These are phyloP conservation scores for Galeopsis tetrahit DNA, from an alignment of 257 asterid genomes.

Conservation along the genomic window DNA sequence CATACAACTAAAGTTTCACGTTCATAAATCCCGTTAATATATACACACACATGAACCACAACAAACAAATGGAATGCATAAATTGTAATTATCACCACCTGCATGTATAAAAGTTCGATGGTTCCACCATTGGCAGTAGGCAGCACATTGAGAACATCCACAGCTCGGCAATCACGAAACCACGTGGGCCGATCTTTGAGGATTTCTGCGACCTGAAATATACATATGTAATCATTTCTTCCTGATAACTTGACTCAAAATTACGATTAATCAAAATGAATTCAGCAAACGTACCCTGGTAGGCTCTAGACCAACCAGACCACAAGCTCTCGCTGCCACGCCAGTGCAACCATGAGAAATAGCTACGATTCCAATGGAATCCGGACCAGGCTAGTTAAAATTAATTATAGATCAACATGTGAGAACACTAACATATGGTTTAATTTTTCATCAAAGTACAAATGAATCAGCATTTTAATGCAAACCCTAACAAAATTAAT, in stretches of 20 bases:
- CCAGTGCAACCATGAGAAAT: conserved; percentile 95
- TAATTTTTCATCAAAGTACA: conserved; percentile 2
- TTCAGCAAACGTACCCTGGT: conserved; percentile 61
- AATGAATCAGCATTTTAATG: conserved; percentile 1
- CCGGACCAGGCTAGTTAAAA: conserved; percentile 89
- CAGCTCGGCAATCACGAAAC: conserved; percentile 92
- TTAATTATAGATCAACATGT: conserved; percentile 17
- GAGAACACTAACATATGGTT: conserved; percentile 20
- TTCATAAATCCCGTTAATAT: conserved; percentile 22
- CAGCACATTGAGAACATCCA: conserved; percentile 81
- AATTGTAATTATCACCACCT: conserved; percentile 44
- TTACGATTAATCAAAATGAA: neutral
- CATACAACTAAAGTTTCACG: conserved; percentile 61
- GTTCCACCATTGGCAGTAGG: conserved; percentile 98
- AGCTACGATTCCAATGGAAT: conserved; percentile 96
- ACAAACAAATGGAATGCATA: neutral
- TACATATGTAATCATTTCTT: conserved; percentile 13
- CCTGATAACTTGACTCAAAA: neutral
- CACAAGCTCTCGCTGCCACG: conserved; percentile 97
- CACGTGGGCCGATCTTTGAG: conserved; percentile 92
- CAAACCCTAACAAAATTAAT: neutral
- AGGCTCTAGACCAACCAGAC: conserved; percentile 96
- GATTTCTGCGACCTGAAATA: conserved; percentile 84
- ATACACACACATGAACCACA: neutral
- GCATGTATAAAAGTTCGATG: conserved; percentile 89